Base-by-base conservation (phyloP, 257 asterid genomes). In the Perilla frutescens region DNA sequence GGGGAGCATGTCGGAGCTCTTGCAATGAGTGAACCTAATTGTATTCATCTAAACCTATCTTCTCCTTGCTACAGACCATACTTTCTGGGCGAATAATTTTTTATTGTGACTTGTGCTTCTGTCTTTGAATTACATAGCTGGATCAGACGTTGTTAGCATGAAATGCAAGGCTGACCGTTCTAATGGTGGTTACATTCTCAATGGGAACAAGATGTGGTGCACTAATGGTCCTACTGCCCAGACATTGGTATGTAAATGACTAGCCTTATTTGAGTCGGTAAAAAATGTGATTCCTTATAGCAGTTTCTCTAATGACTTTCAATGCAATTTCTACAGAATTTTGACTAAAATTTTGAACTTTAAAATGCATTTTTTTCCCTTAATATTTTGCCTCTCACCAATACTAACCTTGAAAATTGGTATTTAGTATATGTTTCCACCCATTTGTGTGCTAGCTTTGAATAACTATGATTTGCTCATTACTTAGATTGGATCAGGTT, bases 181-280 rank as follows among this genome's bases (percentile, higher is more conserved):
- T 83, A 86, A 87, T 80, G 99, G 96, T 63, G 99, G 99, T 66
- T 95, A 87, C 77, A 71, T 91, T 81, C 82, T 95, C 32, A 95
- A 92, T 77, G 99, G 99, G 80, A 95, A 92, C 81, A 95, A 95
- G 83, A 95, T 95, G 99, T 95, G 98, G 99, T 95, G 99, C 90
- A 95, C 99, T 54, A 95, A 95, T 82, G 99, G 99, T 67, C 96
- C 98, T 40, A 68, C 69, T 72, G 98, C 99, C 70, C 87, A 87
- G 82, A 92, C 99, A 41, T 84, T 95, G 92, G 99, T 95, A 88
- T 63, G 69, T 32, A 32, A 47, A 29, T 45, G 60, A 70, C 48
- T 20, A 70, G 40, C 65, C 61, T 68, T 62, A 14, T 66, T 3
- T 59, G 26, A 14, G 12, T 8, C 31, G 26, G 5, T 10, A 32